Base-by-base conservation (phyloP, 257 asterid species). In the Nicotiana benthamiana region DNA sequence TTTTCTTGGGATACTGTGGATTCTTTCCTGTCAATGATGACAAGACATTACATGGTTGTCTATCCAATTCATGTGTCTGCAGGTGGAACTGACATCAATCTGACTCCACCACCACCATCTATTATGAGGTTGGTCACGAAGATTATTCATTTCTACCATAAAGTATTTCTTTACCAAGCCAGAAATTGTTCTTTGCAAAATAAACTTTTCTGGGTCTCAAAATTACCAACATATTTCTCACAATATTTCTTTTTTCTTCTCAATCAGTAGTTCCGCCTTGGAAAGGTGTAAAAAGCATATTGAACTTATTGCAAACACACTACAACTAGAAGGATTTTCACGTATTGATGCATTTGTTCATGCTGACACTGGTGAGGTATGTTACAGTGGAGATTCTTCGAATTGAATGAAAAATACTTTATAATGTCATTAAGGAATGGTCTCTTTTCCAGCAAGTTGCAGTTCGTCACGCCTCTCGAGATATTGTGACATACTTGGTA, bases 31-130 rank as follows among this genome's bases (percentile, higher is more conserved):
- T 24, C 61, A 48, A 74, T 48, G 61, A 74, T 15, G 61, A 74
- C 79, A 74, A 48, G 60, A 26, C 43, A 48, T 74, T 74, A 48
- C 79, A 15, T 8, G 79, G 79, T 48, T 18, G 61, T 13, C 68
- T 62, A 88, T 83, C 43, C 61, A 30, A 43, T 82, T 80, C 6
- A 34, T 53, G 59, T 72, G 83, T 51, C 27, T 88, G 85, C 92
- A 93, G 98, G 98, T 82, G 97, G 98, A 83, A 93, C 98, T n/a
- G 97, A 97, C 87, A 90, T 93, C 86, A 93, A 93, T 84, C 87
- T 93, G 91, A 93, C 98, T 82, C 97, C 98, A 28, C 98, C 97
- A 10, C 97, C 98, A 32, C 87, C 83, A 54, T 92, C 98, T 70
- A 93, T 92, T 83, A 90, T 91, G 51, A 91, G 98, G 97, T 92